Base-by-base conservation (phyloP, 345 rosid genomes). In the Ricinus communis region DNA sequence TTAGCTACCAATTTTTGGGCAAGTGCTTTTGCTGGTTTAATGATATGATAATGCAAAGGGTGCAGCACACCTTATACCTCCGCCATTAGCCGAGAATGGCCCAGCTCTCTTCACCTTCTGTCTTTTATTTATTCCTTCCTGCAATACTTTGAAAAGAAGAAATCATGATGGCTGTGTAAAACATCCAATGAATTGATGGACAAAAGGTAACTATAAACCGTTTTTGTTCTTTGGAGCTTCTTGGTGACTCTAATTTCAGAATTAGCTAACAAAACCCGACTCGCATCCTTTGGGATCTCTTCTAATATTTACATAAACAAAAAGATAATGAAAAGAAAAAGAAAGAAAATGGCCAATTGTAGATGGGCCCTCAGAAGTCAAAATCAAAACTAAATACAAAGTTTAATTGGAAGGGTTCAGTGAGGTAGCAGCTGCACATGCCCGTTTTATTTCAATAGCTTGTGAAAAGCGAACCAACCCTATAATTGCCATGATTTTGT, bases 401-500 rank as follows among this genome's bases (percentile, higher is more conserved):
- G 43, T 62, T 45, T 12, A 28, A 47, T 40, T 47, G 65, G 16
- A 65, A 38, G 33, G 63, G 12, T 8, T 14, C 15, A 41, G 16
- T 28, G 11, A 16, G 63, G 21, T 62, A 69, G 62, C 71, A 63
- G 8, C 7, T 6, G 75, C 76, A 71, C 74, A 57, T 64, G 71
- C 24, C 59, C 61, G 7, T 21, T 28, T 43, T 25, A 16, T 25
- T 54, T 15, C 54, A 38, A 63, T 10, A 55, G 69, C 61, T 52
- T 59, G 51, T 19, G 30, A 27, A 69, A 62, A 63, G 72, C 65
- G 41, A 49, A 12, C 31, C 28, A 30, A 21, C 60, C 14, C 40
- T 16, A 55, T 71, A 51, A 71, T 76, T 79, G 75, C 24, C 50
- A 76, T 82, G 57, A 79, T 76, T 69, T 50, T 79, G 75, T 65